Conservation (phyloP, 2,329 filamentous ascomycete genomes). For the Hypomyces rosellus region DNA sequence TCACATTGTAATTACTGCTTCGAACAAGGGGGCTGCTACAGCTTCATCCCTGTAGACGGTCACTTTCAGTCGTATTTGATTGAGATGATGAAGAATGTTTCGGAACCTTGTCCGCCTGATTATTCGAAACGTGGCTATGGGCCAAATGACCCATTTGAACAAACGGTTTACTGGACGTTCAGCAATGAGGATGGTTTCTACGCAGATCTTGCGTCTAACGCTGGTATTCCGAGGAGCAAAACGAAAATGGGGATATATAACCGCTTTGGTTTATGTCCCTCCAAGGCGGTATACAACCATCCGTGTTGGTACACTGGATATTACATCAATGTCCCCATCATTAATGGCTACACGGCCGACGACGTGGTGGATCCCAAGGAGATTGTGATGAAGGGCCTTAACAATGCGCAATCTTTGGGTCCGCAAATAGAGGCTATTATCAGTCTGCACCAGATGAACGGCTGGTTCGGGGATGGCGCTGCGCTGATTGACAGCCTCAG, state of each 20-base stretch:
- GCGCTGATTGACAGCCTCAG: not conserved
- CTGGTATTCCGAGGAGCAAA: not conserved
- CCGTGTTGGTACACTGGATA: not conserved
- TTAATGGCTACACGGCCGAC: not conserved
- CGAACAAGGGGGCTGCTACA: not conserved
- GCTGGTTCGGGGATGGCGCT: not conserved
- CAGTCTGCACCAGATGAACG: not conserved
- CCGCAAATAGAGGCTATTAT: not conserved
- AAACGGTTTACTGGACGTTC: not conserved
- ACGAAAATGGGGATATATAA: not conserved
- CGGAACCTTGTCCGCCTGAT: conserved; percentile 2
- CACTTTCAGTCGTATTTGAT: no score
- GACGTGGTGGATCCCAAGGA: not conserved
- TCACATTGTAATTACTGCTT: not conserved
- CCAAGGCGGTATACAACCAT: not conserved
- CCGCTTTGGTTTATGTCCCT: not conserved
- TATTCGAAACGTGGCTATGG: conserved; percentile 3
- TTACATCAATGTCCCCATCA: not conserved
- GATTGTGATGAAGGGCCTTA: not conserved
- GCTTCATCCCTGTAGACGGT: no score
- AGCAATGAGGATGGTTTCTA: not conserved
- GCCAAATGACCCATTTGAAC: not conserved
- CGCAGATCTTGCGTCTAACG: not conserved
- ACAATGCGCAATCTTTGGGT: not conserved
- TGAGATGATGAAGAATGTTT: not conserved